Evolutionary conservation across 2,329 filamentous ascomycete species (phyloP), one percentile per base, ranked within the genome.

Genomic region (Pseudocercospora pini-densiflorae): DNA sequence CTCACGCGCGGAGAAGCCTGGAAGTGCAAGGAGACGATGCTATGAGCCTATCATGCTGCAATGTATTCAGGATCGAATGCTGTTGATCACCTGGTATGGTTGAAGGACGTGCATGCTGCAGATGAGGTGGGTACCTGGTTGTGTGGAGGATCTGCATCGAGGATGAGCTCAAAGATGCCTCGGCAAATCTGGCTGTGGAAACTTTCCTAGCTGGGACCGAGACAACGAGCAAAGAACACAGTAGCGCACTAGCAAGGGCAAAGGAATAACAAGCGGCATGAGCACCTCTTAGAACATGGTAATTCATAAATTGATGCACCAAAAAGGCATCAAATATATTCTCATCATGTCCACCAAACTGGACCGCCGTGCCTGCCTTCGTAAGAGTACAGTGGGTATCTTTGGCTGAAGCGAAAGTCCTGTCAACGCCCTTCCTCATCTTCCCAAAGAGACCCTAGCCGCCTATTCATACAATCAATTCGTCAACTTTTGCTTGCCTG

Each of bases 371-470:
- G 24, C 51, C 51, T 31, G 51, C 51, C 51, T 55, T 58, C 55
- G 33, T 58, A 43, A 43, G 16, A 36, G 55, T 58, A 58, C 55
- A 58, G 55, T 58, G 55, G 55, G 55, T 58, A 58, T 58, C 55
- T 58, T 31, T 58, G 55, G 55, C 51, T 24, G 55, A 58, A 58
- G 55, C n/a, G 55, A 58, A 58, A 58, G 55, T 55, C 51, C 51
- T 55, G 51, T 55, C 14, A 55, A 55, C 51, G 51, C 51, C 51
- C 47, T 55, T 55, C 23, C 16, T 24, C 10, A 40, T 58, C 55
- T 36, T 40, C 7, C 47, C 21, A 53, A 23, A 53, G 21, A 36
- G 10, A 19, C 27, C n/a, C 31, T 23, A 58, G 19, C 55, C 55
- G n/a, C 55, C 31, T 55, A 55, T 7, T 55, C 12, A 19, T 55